Percentiles rank a stretch among this genome's conserved stretches.
Evolutionary conservation across 306 rosid species (phyloP).

Genomic region (Prunus armeniaca): DNA sequence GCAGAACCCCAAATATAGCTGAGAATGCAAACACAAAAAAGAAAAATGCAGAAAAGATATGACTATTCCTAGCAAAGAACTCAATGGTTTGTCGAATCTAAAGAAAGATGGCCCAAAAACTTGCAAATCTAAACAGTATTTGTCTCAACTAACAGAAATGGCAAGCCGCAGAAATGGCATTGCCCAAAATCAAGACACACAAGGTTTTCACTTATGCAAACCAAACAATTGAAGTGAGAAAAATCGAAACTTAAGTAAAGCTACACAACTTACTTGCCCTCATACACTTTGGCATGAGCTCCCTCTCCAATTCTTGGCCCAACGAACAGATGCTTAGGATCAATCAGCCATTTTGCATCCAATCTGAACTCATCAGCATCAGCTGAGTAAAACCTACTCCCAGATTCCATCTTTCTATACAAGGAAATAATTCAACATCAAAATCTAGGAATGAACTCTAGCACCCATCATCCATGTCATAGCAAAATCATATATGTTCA

Average conservation of each 20-base stretch:
- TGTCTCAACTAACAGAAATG: not conserved
- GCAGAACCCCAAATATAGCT: conserved; percentile 6
- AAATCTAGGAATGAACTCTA: conserved; percentile 24
- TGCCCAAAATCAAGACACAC: conserved; percentile 32
- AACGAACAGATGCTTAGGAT: conserved; percentile 75
- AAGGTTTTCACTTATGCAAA: conserved; percentile 11
- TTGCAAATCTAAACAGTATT: conserved; percentile 12
- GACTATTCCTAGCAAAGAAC: not conserved
- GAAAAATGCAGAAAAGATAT: not conserved
- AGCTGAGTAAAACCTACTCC: conserved; percentile 59
- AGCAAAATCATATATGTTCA: conserved; percentile 21
- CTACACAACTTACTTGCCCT: conserved; percentile 76
- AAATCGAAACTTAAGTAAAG: not conserved
- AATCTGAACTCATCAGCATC: conserved; percentile 80
- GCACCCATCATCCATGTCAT: conserved; percentile 3
- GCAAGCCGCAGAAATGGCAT: conserved; percentile 12
- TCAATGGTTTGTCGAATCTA: not conserved
- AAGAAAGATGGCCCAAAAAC: conserved; percentile 2
- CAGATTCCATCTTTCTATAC: conserved; percentile 72
- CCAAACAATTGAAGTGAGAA: conserved; percentile 15
- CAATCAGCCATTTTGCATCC: conserved; percentile 80
- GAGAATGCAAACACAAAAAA: not conserved
- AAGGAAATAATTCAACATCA: conserved; percentile 23
- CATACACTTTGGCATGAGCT: conserved; percentile 93
- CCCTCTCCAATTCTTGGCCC: conserved; percentile 95